A percentile compares a stretch with the other conserved stretches of the same genome.
These are phyloP conservation scores for Chenopodium album DNA, from an alignment of 148 eudicot genomes.

Conservation along the genomic window DNA sequence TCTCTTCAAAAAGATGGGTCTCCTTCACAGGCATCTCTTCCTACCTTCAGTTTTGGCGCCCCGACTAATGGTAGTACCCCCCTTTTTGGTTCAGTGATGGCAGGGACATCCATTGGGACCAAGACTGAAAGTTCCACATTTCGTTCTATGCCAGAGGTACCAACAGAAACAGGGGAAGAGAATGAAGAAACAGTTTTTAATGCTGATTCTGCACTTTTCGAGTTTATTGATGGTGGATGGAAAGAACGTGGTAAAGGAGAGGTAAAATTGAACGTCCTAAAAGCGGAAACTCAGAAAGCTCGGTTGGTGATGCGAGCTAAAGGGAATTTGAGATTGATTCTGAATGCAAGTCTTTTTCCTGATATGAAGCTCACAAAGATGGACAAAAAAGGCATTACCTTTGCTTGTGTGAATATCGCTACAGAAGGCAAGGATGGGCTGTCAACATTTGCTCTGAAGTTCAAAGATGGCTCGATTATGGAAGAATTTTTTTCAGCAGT, in stretches of 20 bases:
- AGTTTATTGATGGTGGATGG: conserved; percentile 85
- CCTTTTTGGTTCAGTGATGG: conserved; percentile 49
- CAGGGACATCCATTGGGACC: conserved; percentile 41
- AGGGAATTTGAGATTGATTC: conserved; percentile 82
- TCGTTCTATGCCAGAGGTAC: conserved; percentile 60
- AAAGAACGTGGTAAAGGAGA: conserved; percentile 98
- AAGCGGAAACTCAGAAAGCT: conserved; percentile 57
- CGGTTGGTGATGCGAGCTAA: conserved; percentile 83
- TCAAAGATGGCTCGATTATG: conserved; percentile 66
- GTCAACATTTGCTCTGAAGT: conserved; percentile 84
- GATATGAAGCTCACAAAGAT: conserved; percentile 94
- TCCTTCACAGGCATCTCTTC: conserved; percentile 37
- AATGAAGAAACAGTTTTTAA: conserved; percentile 72
- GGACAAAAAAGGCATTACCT: conserved; percentile 93
- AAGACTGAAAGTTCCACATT: conserved; percentile 52
- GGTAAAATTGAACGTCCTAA: conserved; percentile 65
- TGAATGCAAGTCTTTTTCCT: conserved; percentile 76
- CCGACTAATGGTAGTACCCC: conserved; percentile 52
- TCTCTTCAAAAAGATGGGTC: conserved; percentile 53
- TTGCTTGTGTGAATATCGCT: conserved; percentile 81
- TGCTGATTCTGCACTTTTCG: conserved; percentile 82
- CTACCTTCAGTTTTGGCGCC: conserved; percentile 52
- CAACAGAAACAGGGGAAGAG: conserved; percentile 93
- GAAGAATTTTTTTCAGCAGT: conserved; percentile 70
- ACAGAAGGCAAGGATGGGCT: conserved; percentile 70